These are phyloP conservation scores for Carex arenaria DNA, from an alignment of 202 grass and related monocot species.

Conservation along the genomic window DNA sequence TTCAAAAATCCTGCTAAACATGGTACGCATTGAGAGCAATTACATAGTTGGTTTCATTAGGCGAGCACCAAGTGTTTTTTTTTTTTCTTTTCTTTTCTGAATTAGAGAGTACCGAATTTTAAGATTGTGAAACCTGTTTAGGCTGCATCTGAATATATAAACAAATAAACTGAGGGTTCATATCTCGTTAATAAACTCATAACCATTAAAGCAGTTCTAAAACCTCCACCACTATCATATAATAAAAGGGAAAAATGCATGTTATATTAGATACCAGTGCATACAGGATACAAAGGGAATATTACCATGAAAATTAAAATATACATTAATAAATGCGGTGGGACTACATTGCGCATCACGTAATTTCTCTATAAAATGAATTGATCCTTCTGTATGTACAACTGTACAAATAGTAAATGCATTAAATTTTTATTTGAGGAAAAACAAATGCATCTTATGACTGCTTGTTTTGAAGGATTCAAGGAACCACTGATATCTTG, in stretches of 20 bases:
- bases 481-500: constrained; percentile 63
- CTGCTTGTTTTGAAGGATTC: constrained; percentile 42
- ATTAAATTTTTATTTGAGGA: neutral
- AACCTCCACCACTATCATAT: neutral
- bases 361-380: neutral
- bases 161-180: neutral
- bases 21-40: constrained; percentile 28
- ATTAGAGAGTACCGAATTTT: neutral
- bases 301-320: neutral
- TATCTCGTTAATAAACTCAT: neutral
- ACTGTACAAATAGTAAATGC: neutral
- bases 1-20: constrained; percentile 51
- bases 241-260: neutral
- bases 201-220: neutral
- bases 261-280: neutral
- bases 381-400: neutral
- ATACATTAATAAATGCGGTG: neutral
- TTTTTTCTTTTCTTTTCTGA: neutral
- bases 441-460: neutral
- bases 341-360: neutral
- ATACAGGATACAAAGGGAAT: neutral
- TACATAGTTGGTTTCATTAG: neutral
- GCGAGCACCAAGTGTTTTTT: neutral
- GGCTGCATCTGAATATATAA: neutral
- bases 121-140: neutral